These are phyloP conservation scores for Mrakia blollopis DNA, from an alignment of 768 basidiomycete genomes.

Conservation along the genomic window DNA sequence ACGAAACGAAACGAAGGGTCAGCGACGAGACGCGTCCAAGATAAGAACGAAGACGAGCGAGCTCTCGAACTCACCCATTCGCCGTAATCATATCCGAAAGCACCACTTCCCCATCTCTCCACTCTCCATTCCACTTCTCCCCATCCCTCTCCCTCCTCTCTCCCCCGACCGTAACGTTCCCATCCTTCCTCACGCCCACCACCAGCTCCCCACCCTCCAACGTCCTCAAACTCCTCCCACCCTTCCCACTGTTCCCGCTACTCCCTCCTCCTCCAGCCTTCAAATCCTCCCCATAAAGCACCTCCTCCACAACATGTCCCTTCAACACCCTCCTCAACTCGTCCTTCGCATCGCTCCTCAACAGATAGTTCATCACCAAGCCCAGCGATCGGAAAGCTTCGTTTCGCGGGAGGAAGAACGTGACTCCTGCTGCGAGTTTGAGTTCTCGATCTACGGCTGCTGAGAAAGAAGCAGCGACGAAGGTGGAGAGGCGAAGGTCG, in stretches of 20 bases:
- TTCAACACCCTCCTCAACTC: slow-evolving; percentile 77
- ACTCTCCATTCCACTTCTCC: slow-evolving; percentile 45
- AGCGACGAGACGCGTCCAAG: not conserved
- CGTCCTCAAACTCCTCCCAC: slow-evolving; percentile 54
- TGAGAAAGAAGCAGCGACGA: slow-evolving; percentile 84
- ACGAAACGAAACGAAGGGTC: not conserved
- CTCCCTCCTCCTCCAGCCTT: slow-evolving; percentile 34
- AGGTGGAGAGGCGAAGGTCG: slow-evolving; percentile 76
- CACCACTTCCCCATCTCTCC: slow-evolving; percentile 39
- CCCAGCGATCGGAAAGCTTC: slow-evolving; percentile 83
- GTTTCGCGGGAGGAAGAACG: slow-evolving; percentile 84
- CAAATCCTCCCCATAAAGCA: slow-evolving; percentile 62
- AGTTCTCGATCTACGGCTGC: slow-evolving; percentile 67
- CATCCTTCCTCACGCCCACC: slow-evolving; percentile 52
- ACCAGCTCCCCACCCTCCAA: slow-evolving; percentile 79
- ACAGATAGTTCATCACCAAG: slow-evolving; percentile 78
- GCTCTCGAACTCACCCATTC: slow-evolving; percentile 42
- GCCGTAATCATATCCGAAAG: slow-evolving; percentile 62
- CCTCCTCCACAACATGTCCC: slow-evolving; percentile 75
- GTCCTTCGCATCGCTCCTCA: slow-evolving; percentile 61
- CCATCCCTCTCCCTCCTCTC: slow-evolving; percentile 1
- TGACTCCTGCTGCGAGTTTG: slow-evolving; percentile 61
- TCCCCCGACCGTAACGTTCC: slow-evolving; percentile 46
- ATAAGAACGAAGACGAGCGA: not conserved
- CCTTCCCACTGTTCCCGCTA: no score